Base-by-base conservation (phyloP, 148 eudicot species). In the Persicaria tinctoria region DNA sequence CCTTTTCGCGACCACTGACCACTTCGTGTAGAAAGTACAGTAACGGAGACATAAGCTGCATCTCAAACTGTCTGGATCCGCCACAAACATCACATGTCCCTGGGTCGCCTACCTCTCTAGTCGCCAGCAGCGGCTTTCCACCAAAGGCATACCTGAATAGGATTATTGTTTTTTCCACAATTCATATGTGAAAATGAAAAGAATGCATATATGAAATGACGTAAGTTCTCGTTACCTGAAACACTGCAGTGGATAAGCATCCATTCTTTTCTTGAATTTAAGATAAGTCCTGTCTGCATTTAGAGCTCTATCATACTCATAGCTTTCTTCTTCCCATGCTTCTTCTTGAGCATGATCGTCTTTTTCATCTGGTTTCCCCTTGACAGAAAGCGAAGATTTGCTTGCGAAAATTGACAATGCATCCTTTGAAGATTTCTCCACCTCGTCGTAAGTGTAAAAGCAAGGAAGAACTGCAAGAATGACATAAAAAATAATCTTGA, bases 11-110 rank as follows among this genome's bases (percentile, higher is more conserved):
- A 73, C 75, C 85, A 74, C 17, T 72, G 59, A 87, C 86, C 62
- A 79, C 79, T 85, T 85, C 89, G 38, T 87, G 96, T 48, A 92
- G 83, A 81, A 87, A 95, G 83, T 91, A 89, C 76, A 92, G 79
- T 76, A 92, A 49, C 41, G 97, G 88, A 18, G 97, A 87, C 96
- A 95, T 90, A 68, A 95, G 82, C 84, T 95, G 98, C 93, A 95
- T 80, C 80, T 95, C 98, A 57, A 81, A 92, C 55, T 87, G 86
- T 82, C 92, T 85, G 73, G 84, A 55, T 73, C 79, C 92, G 81
- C 96, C 93, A 83, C 98, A 95, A 11, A 85, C 77, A 70, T 62
- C 66, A 73, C 98, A 95, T 53, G 62, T 73, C 68, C 84, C 87
- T 48, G 86, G 85, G 75, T 85, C 84, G 48, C 78, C 80, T 10